Conservation (phyloP, 2,329 filamentous ascomycete species). For the Neofusicoccum umdonicola region DNA sequence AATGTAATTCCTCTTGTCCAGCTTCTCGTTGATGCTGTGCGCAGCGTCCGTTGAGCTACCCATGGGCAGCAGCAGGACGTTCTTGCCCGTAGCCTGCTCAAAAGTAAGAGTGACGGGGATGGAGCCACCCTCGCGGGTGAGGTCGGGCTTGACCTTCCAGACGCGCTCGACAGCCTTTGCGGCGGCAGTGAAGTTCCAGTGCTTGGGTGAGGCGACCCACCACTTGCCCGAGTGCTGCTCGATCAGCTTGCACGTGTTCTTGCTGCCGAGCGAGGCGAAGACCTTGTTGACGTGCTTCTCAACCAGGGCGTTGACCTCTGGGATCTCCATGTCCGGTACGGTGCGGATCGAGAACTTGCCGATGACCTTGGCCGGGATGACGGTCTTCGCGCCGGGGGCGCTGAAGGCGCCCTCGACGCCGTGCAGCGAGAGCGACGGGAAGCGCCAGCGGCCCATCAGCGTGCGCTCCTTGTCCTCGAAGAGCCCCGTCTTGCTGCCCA, state of each 20-base stretch:
- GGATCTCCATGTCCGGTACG: constrained; percentile 94
- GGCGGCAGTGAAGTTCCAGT: constrained; percentile 97
- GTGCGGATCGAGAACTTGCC: constrained; percentile 99
- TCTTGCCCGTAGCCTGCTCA: constrained; percentile 97
- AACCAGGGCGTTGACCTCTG: constrained; percentile 81
- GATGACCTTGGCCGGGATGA: constrained; percentile 95
- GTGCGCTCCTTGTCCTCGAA: constrained; percentile 85
- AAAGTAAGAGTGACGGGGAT: constrained; percentile 97
- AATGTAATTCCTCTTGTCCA: constrained; percentile 96
- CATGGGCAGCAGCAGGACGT: constrained; percentile 93
- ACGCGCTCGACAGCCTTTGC: constrained; percentile 95
- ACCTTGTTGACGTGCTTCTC: constrained; percentile 79
- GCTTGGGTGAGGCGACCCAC: constrained; percentile 97
- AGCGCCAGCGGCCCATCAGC: constrained; percentile 94
- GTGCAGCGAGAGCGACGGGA: constrained; percentile 89
- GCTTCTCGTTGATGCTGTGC: constrained; percentile 97
- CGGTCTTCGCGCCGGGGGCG: constrained; percentile 91
- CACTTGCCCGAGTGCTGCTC: constrained; percentile 92
- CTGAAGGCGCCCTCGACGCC: constrained; percentile 95
- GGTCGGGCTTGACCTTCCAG: constrained; percentile 88
- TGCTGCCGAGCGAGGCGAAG: constrained; percentile 83
- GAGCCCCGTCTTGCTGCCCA: constrained; percentile 86
- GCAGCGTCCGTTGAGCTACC: constrained; percentile 94
- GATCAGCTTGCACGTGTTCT: constrained; percentile 82
- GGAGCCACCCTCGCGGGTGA: constrained; percentile 93